Evolutionary conservation across 2,329 filamentous ascomycete genomes (phyloP), one percentile per base, ranked within the genome.

Genomic region (Pleomassaria siparia): DNA sequence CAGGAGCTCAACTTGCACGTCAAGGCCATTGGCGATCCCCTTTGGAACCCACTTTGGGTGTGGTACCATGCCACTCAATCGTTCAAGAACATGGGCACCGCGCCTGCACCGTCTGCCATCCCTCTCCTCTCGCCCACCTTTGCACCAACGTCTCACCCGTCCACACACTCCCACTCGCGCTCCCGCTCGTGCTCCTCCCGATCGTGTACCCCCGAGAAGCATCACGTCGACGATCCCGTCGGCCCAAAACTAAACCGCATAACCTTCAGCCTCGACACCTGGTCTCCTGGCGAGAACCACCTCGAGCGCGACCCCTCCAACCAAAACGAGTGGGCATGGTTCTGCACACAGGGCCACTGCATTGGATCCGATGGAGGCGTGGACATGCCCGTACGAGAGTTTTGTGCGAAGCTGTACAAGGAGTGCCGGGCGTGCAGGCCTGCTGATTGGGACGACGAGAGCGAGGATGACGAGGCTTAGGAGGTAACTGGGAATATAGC

Each of bases 1-100:
- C 47, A 51, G 16, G 47, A 53, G 22, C 54, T 64, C 43, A 59
- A 63, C 15, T 54, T 67, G 47, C 47, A 57, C 26, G 63, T 68
- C 29, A 67, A 64, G 46, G 69, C 70, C 20, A 59, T 70, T 15
- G 64, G 66, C 2, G 66, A 72, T 40, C 66, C 66, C 6, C 57
- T 72, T 10, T 72, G 70, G 70, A 72, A 72, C 33, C 70, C 70
- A 8, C 56, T 71, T 1, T 71, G 67, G 67, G 63, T 71, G 22
- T 72, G 70, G 70, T 71, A 63, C 47, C 66, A 71, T 22, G 60
- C 67, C 1, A 56, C 56, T 2, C 63, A 67, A 40, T 57, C 58
- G 0, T 70, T 72, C 51, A 68, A 67, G 49, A 44, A 53, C 8
- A 63, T 69, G 49, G 67, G 64, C 35, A 3, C 30, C 16, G 28